Evolutionary conservation across 805 yeast species (phyloP).

Genomic region (Monosporozyma servazzii): DNA sequence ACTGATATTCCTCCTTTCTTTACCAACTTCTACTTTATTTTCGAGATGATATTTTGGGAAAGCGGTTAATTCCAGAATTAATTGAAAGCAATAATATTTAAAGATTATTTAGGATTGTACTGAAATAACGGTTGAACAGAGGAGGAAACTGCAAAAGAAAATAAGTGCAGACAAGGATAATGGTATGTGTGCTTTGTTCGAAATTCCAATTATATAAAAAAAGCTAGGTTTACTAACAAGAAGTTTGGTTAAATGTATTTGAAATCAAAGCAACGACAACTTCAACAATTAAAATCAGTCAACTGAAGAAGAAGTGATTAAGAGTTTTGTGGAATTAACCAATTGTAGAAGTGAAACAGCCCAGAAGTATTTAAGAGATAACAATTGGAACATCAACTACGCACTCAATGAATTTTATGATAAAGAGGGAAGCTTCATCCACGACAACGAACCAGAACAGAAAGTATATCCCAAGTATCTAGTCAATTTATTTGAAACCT

Average conservation of each 20-base stretch:
- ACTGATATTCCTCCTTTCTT: background rate
- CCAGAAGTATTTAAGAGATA: slow-evolving; percentile 15
- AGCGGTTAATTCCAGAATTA: background rate
- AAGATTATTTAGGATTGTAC: background rate
- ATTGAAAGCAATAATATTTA: background rate
- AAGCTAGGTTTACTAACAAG: background rate
- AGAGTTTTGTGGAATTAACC: slow-evolving; percentile 19
- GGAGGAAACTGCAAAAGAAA: background rate
- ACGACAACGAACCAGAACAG: background rate
- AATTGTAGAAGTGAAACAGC: slow-evolving; percentile 15
- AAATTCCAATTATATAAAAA: background rate
- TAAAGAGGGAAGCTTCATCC: slow-evolving; percentile 17
- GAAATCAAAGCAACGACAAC: background rate
- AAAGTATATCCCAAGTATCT: slow-evolving; percentile 15
- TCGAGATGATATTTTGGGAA: background rate
- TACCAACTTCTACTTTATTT: background rate
- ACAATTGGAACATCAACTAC: slow-evolving; percentile 24
- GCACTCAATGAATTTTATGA: slow-evolving; percentile 29
- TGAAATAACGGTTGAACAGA: background rate
- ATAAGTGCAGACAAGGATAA: background rate
- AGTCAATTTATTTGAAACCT: slow-evolving; percentile 12
- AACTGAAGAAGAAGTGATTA: slow-evolving; percentile 7
- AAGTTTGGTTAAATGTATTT: background rate
- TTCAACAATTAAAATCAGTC: background rate
- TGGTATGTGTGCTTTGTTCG: background rate